A percentile compares a stretch with the other conserved stretches of the same genome.
Conservation (phyloP, 2,329 filamentous ascomycete genomes). For the Trichoderma simmonsii region DNA sequence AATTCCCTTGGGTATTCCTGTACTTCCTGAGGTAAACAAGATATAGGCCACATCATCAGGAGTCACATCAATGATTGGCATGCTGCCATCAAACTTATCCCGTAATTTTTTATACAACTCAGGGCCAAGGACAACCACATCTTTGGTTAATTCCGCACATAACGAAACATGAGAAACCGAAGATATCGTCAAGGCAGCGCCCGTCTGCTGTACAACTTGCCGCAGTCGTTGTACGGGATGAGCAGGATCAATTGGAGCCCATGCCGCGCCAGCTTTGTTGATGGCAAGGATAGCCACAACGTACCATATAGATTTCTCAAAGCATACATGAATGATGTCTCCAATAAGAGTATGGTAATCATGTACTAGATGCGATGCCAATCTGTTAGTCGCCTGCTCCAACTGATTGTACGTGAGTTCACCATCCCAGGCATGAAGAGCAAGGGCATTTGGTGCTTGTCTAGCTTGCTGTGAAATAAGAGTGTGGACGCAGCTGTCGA, state of each 20-base stretch:
- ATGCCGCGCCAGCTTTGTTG: constrained; percentile 13
- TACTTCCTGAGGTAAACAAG: constrained; percentile 15
- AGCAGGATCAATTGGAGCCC: constrained; percentile 5
- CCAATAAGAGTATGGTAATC: neutral
- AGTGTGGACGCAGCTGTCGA: constrained; percentile 5
- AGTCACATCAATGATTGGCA: neutral
- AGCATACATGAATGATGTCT: constrained; percentile 7
- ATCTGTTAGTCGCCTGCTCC: neutral
- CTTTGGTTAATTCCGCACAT: neutral
- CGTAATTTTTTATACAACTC: neutral
- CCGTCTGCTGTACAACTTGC: constrained; percentile 3
- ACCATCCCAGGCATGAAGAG: constrained; percentile 4
- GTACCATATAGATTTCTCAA: constrained; percentile 16
- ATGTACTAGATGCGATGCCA: neutral
- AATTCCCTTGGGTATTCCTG: constrained; percentile 13
- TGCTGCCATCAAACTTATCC: no score
- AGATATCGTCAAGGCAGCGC: neutral
- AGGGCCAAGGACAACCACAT: neutral
- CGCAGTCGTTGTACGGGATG: constrained; percentile 9
- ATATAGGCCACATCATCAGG: neutral
- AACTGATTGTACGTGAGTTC: neutral
- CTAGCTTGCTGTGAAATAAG: neutral
- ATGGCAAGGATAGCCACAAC: constrained; percentile 12
- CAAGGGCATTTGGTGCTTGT: neutral
- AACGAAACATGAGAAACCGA: neutral